phyloP scores from a whole-genome alignment of 2,329 filamentous ascomycete genomes.

The Parastagonospora avenae region DNA sequence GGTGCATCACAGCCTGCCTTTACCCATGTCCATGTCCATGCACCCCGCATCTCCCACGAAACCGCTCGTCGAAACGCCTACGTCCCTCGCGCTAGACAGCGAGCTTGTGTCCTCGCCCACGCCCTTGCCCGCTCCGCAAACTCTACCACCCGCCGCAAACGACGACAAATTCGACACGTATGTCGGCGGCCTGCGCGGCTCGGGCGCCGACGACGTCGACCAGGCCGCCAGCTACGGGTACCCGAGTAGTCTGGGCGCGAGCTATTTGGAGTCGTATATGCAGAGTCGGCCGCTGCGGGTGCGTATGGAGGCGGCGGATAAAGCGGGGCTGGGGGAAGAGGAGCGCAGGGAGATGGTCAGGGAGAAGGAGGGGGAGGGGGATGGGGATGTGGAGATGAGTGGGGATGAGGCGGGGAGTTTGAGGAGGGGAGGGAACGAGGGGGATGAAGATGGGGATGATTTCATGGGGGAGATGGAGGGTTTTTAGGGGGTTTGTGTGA shows the following conservation, averaged over 20 bases:
- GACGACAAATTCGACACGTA: slow-evolving; percentile 32
- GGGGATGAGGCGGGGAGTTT: slow-evolving; percentile 43
- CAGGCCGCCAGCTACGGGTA: slow-evolving; percentile 44
- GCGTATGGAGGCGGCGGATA: slow-evolving; percentile 40
- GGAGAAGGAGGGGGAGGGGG: slow-evolving; percentile 18
- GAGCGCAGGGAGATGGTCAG: slow-evolving; percentile 28
- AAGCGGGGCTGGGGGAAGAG: slow-evolving; percentile 29
- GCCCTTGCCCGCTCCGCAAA: no score
- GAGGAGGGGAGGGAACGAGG: not conserved
- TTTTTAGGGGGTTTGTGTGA: slow-evolving; percentile 19
- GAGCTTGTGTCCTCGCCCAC: slow-evolving; percentile 2
- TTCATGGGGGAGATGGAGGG: slow-evolving; percentile 44
- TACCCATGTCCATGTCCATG: slow-evolving; percentile 25
- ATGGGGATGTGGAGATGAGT: slow-evolving; percentile 23
- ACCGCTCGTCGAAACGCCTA: slow-evolving; percentile 18
- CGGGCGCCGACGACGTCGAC: slow-evolving; percentile 41
- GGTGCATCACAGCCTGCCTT: slow-evolving; percentile 39
- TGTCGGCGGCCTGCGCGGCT: slow-evolving; percentile 42
- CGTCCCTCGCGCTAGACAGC: slow-evolving; percentile 11
- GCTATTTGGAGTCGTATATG: slow-evolving; percentile 48
- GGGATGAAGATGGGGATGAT: slow-evolving; percentile 21
- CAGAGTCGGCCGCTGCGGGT: slow-evolving; percentile 42
- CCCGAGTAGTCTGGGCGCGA: slow-evolving; percentile 41
- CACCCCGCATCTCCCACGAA: slow-evolving; percentile 23
- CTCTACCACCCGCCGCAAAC: slow-evolving; percentile 22